Evolutionary conservation across 169 alveolate genomes (phyloP), one percentile per base, ranked within the genome.

Genomic region (Neospora caninum): DNA sequence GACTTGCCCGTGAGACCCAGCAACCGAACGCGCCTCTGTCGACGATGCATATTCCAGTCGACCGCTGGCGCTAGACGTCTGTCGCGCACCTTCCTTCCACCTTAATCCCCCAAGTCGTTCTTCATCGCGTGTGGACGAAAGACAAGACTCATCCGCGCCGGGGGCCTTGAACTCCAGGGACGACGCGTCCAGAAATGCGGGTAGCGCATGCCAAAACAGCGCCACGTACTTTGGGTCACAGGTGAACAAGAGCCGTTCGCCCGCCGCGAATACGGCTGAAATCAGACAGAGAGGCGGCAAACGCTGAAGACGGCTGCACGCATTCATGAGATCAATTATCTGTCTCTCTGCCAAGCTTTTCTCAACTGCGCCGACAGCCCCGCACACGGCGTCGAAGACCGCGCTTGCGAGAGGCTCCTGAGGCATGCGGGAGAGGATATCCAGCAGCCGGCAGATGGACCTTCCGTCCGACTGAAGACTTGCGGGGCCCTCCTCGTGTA

Each of bases 121-220:
- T 27, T 64, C 73, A 27, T 64, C 73, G n/a, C 73, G n/a, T 16
- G n/a, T 6, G 73, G 20, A 64, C 73, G 73, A 64, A 64, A 9
- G n/a, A 22, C 73, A 27, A 22, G 73, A 9, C 34, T 7, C 73
- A 64, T 22, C 73, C n/a, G 73, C 20, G 73, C 34, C 25, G 73
- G 58, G 58, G 58, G 58, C 22, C 58, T 49, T 49, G 22, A 22
- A 64, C 73, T 64, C 73, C 34, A 64, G 31, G 20, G n/a, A 64
- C n/a, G 73, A 9, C 7, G 20, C 73, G 20, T 27, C 7, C 25
- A 64, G 73, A 64, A 64, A 64, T 16, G n/a, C 73, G n/a, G 73
- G 73, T 64, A 64, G 73, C 73, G 73, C 73, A 27, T 64, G 25
- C 73, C 73, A 64, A 64, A 64, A 64, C 73, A 64, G 73, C 73